Evolutionary conservation across 768 basidiomycete genomes (phyloP).

Genomic region (Pilatotrama ljubarskyi): DNA sequence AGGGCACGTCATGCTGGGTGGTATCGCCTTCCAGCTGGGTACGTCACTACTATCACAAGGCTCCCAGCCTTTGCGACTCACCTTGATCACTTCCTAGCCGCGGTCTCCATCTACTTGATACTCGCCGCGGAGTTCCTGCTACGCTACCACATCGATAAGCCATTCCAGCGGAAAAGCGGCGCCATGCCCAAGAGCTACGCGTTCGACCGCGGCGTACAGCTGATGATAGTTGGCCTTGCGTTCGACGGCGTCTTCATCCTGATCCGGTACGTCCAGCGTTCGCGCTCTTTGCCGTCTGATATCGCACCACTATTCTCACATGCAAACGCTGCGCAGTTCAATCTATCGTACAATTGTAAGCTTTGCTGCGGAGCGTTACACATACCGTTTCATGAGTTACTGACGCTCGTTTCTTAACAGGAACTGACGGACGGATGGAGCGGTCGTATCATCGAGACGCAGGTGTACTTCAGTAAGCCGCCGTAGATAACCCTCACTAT

Average conservation of each 20-base stretch:
- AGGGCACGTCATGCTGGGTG: constrained; percentile 58
- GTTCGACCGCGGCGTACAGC: constrained; percentile 27
- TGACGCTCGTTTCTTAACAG: background rate
- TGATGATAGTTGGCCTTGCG: constrained; percentile 36
- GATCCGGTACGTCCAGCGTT: constrained; percentile 42
- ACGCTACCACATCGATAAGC: constrained; percentile 39
- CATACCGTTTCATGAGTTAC: background rate
- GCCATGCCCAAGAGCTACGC: constrained; percentile 11
- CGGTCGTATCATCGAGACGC: constrained; percentile 48
- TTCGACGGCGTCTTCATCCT: constrained; percentile 48
- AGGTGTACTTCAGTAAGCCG: constrained; percentile 49
- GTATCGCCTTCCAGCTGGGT: constrained; percentile 62
- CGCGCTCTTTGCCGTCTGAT: constrained; percentile 13
- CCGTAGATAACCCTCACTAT: background rate
- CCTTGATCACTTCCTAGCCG: constrained; percentile 31
- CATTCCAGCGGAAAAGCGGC: constrained; percentile 28
- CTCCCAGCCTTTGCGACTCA: background rate
- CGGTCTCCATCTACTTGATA: constrained; percentile 43
- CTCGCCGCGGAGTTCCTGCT: constrained; percentile 47
- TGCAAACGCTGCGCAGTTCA: constrained; percentile 31
- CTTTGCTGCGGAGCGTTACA: background rate
- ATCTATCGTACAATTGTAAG: constrained; percentile 47
- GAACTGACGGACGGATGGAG: constrained; percentile 53
- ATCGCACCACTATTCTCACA: background rate
- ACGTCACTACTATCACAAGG: constrained; percentile 19